Percentiles rank a stretch among this genome's conserved stretches.
These are phyloP conservation scores for Zangia roseola DNA, from an alignment of 768 basidiomycete species.

Conservation along the genomic window DNA sequence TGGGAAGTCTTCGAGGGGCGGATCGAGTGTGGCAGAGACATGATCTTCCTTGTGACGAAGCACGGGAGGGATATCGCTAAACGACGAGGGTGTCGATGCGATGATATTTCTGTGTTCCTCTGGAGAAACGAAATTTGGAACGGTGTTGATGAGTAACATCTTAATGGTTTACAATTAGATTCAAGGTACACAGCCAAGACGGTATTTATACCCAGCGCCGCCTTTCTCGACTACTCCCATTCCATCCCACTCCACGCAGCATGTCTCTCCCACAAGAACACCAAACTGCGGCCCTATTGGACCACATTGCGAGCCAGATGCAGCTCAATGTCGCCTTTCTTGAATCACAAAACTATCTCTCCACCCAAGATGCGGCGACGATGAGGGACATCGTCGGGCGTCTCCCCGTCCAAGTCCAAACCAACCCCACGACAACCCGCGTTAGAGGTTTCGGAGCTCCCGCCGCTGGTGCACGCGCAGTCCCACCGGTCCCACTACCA, in stretches of 20 bases:
- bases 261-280: conserved; percentile 28
- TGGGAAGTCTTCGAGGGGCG: conserved; percentile 60
- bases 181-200: conserved; percentile 19
- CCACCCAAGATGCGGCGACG: conserved; percentile 42
- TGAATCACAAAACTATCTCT: conserved; percentile 52
- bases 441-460: conserved; percentile 7
- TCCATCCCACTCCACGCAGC: neutral
- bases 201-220: conserved; percentile 14
- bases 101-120: conserved; percentile 70
- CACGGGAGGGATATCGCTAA: conserved; percentile 81
- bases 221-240: neutral
- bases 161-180: no score
- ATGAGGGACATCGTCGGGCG: conserved; percentile 47
- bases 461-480: conserved; percentile 3
- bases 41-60: conserved; percentile 71
- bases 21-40: conserved; percentile 69
- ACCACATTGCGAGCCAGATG: conserved; percentile 58
- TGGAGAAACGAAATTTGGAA: conserved; percentile 48
- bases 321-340: conserved; percentile 59
- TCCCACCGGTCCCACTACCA: conserved; percentile 19
- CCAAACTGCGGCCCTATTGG: conserved; percentile 46
- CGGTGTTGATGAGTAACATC: conserved; percentile 34
- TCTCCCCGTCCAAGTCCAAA: conserved; percentile 33
- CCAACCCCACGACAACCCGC: conserved; percentile 12
- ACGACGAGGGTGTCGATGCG: conserved; percentile 81